Percentiles rank a stretch among this genome's conserved stretches.
These are phyloP conservation scores for Didymellaceae sp. DNA, from an alignment of 2,329 filamentous ascomycete species.

Conservation along the genomic window DNA sequence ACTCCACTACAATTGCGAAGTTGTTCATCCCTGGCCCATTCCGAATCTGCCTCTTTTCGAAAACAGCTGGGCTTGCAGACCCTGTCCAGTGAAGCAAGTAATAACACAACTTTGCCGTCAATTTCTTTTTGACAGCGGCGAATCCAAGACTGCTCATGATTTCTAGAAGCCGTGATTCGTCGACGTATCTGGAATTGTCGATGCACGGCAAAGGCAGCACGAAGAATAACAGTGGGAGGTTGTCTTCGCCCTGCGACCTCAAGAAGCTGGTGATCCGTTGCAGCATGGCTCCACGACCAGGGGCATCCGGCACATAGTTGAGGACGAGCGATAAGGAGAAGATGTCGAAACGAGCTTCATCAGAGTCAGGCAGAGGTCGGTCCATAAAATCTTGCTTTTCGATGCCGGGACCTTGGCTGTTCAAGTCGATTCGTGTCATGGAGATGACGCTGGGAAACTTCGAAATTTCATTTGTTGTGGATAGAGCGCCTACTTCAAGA, in stretches of 20 bases:
- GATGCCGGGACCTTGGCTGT: constrained; percentile 83
- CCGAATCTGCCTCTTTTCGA: constrained; percentile 78
- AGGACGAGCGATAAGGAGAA: constrained; percentile 91
- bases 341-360: constrained; percentile 77
- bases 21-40: constrained; percentile 84
- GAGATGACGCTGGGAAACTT: constrained; percentile 69
- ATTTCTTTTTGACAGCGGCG: constrained; percentile 67
- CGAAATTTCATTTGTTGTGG: constrained; percentile 83
- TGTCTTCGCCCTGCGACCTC: constrained; percentile 11
- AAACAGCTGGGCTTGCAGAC: constrained; percentile 47
- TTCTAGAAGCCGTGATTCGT: constrained; percentile 68
- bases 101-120: constrained; percentile 84
- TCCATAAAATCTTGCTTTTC: constrained; percentile 93
- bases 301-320: constrained; percentile 87
- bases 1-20: constrained; percentile 75
- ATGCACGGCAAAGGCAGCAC: constrained; percentile 90
- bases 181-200: constrained; percentile 87
- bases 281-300: constrained; percentile 83
- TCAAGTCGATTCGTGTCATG: constrained; percentile 85
- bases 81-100: constrained; percentile 75
- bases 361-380: constrained; percentile 70
- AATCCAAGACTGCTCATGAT: constrained; percentile 85
- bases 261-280: constrained; percentile 46
- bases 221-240: constrained; percentile 77
- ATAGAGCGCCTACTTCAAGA: constrained; percentile 89